A percentile compares a stretch with the other conserved stretches of the same genome.
phyloP scores from a whole-genome alignment of 495 filamentous ascomycete genomes.

The Opeltia flavorubescens region DNA sequence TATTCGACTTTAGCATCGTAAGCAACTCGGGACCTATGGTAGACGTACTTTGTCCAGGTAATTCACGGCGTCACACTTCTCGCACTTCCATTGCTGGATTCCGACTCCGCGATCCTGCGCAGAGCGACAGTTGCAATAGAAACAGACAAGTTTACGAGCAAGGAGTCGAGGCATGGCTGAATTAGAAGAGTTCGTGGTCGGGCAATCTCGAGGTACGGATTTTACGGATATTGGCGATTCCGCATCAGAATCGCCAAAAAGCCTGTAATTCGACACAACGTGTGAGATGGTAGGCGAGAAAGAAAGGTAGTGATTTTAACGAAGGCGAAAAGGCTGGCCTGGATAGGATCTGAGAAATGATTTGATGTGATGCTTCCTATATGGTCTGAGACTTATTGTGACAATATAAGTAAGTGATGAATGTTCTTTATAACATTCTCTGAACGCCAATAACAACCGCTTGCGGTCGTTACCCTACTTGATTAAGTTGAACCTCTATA shows the following conservation, averaged over 20 bases:
- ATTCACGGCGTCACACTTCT: slow-evolving; percentile 66
- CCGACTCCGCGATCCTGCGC: slow-evolving; percentile 35
- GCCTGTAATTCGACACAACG: too few relatives aligned
- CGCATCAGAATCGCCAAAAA: too few relatives aligned
- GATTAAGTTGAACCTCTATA: too few relatives aligned
- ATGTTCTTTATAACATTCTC: not conserved
- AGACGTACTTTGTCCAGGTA: slow-evolving; percentile 51
- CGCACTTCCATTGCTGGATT: slow-evolving; percentile 51
- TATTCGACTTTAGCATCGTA: slow-evolving; percentile 17
- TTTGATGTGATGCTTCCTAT: too few relatives aligned
- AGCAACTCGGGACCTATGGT: slow-evolving; percentile 6
- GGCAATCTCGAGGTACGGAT: not conserved
- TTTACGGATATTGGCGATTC: too few relatives aligned
- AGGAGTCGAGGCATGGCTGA: slow-evolving; percentile 33
- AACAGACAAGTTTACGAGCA: slow-evolving; percentile 46
- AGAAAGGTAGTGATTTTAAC: too few relatives aligned
- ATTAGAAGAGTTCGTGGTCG: not conserved
- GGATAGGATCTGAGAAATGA: too few relatives aligned
- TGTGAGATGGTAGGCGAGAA: too few relatives aligned
- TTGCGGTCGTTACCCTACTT: too few relatives aligned
- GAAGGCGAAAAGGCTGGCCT: too few relatives aligned
- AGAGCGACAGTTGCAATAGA: slow-evolving; percentile 59
- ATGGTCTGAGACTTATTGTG: not conserved
- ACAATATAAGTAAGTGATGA: not conserved
- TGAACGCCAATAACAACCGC: too few relatives aligned